Evolutionary conservation across 805 yeast species (phyloP).

Genomic region (Saturnispora quitensis): DNA sequence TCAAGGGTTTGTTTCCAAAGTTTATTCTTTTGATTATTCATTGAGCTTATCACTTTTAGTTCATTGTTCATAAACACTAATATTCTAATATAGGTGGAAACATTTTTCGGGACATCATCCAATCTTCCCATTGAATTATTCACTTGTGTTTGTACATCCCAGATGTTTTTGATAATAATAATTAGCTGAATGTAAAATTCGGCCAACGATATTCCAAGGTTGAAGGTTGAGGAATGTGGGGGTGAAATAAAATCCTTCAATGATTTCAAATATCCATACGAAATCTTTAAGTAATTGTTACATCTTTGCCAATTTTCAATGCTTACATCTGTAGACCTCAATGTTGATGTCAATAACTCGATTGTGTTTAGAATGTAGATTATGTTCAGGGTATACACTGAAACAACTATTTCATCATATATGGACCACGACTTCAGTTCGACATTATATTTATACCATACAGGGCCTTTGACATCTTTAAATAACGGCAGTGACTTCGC

Average conservation of each 20-base stretch:
- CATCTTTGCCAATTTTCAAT: constrained; percentile 18
- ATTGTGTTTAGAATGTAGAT: constrained; percentile 15
- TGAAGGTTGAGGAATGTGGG: constrained; percentile 2
- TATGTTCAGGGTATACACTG: constrained; percentile 14
- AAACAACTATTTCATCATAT: constrained; percentile 19
- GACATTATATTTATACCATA: constrained; percentile 15
- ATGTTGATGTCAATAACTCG: constrained; percentile 11
- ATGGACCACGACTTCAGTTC: neutral
- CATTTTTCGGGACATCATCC: constrained; percentile 19
- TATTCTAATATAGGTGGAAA: constrained; percentile 16
- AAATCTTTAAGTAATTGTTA: constrained; percentile 16
- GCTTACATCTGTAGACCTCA: neutral
- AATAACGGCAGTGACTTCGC: neutral
- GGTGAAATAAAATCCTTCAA: constrained; percentile 11
- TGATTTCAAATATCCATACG: constrained; percentile 16
- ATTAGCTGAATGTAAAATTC: constrained; percentile 17
- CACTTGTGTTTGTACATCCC: constrained; percentile 14
- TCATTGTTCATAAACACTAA: constrained; percentile 14
- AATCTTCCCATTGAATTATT: constrained; percentile 18
- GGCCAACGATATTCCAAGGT: constrained; percentile 14
- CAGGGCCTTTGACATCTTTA: neutral
- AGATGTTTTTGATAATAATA: constrained; percentile 19
- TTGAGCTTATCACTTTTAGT: neutral
- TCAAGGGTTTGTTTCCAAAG: constrained; percentile 13
- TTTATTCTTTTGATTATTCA: neutral